Evolutionary conservation across 2,329 filamentous ascomycete species (phyloP).

Genomic region (Pochonia chlamydosporia): DNA sequence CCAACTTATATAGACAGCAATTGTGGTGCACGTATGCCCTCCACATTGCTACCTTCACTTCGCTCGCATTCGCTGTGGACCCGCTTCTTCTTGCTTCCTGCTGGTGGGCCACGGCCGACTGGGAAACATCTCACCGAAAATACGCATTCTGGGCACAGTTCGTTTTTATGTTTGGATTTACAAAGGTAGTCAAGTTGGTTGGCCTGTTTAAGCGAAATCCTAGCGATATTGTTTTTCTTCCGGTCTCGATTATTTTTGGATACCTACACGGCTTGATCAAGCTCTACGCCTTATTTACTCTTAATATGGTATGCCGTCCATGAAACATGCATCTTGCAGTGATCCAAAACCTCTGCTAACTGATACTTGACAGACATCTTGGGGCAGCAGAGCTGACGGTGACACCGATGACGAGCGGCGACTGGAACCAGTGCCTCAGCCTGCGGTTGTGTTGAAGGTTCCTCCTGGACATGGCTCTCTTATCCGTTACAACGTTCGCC

Average conservation of each 20-base stretch:
- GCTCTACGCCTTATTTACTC: constrained; percentile 76
- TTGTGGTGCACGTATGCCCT: constrained; percentile 92
- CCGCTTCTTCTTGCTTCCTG: constrained; percentile 64
- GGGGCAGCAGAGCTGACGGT: constrained; percentile 89
- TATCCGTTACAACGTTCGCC: constrained; percentile 40
- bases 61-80: constrained; percentile 76
- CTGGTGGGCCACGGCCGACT: constrained; percentile 61
- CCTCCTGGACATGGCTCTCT: constrained; percentile 38
- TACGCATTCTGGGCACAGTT: constrained; percentile 57
- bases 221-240: constrained; percentile 71
- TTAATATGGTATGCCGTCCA: constrained; percentile 65
- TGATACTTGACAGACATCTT: constrained; percentile 64
- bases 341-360: not conserved
- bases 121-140: constrained; percentile 46
- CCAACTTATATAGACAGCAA: constrained; percentile 59
- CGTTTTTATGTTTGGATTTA: constrained; percentile 72
- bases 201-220: constrained; percentile 83
- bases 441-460: constrained; percentile 34
- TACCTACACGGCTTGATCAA: constrained; percentile 93
- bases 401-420: constrained; percentile 75
- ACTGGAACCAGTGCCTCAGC: constrained; percentile 47
- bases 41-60: constrained; percentile 87
- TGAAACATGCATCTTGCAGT: not conserved
- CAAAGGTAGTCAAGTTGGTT: constrained; percentile 85
- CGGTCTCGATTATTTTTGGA: constrained; percentile 83